Evolutionary conservation across 2,329 filamentous ascomycete genomes (phyloP).

Genomic region (Corynespora cassiicola): DNA sequence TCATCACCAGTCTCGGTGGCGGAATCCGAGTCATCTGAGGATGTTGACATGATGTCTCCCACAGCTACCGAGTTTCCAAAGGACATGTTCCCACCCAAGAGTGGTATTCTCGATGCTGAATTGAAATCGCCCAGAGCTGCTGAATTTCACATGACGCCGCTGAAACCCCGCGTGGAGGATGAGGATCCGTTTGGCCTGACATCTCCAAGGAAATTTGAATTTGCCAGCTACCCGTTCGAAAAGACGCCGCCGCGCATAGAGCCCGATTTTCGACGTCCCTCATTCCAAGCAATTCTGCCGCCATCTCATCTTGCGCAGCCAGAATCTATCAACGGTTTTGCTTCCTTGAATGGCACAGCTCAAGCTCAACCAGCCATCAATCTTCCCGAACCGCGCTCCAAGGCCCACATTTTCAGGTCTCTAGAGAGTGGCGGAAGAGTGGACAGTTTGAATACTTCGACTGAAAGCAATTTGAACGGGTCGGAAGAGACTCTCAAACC

Average conservation of each 20-base stretch:
- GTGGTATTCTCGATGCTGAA: conserved; percentile 45
- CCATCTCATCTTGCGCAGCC: conserved; percentile 33
- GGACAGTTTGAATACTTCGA: conserved; percentile 32
- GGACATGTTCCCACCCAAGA: conserved; percentile 28
- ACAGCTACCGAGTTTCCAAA: conserved; percentile 45
- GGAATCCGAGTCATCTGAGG: conserved; percentile 6
- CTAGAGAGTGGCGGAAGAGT: conserved; percentile 23
- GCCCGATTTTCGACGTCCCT: conserved; percentile 36
- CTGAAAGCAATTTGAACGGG: conserved; percentile 16
- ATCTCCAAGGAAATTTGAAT: conserved; percentile 51
- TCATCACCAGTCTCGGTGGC: conserved; percentile 1
- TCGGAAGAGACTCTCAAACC: conserved; percentile 16
- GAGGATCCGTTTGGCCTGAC: conserved; percentile 46
- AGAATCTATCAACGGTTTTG: conserved; percentile 41
- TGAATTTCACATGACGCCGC: conserved; percentile 47
- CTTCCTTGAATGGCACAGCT: conserved; percentile 43
- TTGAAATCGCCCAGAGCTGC: conserved; percentile 40
- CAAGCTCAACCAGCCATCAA: conserved; percentile 29
- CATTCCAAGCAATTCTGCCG: conserved; percentile 44
- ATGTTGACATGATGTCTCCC: conserved; percentile 44
- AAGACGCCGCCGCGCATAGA: conserved; percentile 20
- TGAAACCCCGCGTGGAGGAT: conserved; percentile 38
- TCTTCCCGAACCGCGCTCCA: too few relatives aligned
- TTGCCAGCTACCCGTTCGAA: conserved; percentile 38
- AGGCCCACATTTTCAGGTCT: too few relatives aligned